Conservation (phyloP, 345 rosid species). For the Stellera chamaejasme region DNA sequence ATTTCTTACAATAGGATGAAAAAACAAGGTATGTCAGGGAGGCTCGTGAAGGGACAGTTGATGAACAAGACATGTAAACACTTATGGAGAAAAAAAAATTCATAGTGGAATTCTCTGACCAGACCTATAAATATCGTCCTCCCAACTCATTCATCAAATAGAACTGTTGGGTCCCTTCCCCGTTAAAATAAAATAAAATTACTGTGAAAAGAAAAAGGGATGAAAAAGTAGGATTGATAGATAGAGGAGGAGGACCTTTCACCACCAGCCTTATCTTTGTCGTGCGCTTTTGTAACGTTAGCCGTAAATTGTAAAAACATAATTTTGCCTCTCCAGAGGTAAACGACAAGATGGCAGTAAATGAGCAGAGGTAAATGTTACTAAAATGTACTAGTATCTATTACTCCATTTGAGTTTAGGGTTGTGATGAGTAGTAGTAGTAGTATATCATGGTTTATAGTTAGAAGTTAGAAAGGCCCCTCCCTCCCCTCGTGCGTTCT, state of each 20-base stretch:
- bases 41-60: constrained; percentile 11
- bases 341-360: constrained; percentile 9
- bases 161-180: constrained; percentile 1
- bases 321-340: not conserved
- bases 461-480: not conserved
- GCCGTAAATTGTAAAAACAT: not conserved
- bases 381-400: no score
- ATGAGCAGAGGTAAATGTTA: not conserved
- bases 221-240: no score
- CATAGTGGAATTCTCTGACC: constrained; percentile 13
- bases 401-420: no score
- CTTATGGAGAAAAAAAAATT: not conserved
- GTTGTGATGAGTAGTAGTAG: no score
- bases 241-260: no score
- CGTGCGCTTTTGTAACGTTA: not conserved
- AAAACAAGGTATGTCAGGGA: constrained; percentile 1
- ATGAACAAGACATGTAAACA: constrained; percentile 4
- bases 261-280: not conserved
- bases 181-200: not conserved
- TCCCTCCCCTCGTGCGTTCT: constrained; percentile 23
- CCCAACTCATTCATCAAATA: constrained; percentile 4
- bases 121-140: constrained; percentile 6
- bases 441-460: no score
- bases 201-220: no score
- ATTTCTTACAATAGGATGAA: not conserved